Percentiles rank a stretch among this genome's conserved stretches.
phyloP scores from a whole-genome alignment of 75 land plant species.

The Sequoia sempervirens region DNA sequence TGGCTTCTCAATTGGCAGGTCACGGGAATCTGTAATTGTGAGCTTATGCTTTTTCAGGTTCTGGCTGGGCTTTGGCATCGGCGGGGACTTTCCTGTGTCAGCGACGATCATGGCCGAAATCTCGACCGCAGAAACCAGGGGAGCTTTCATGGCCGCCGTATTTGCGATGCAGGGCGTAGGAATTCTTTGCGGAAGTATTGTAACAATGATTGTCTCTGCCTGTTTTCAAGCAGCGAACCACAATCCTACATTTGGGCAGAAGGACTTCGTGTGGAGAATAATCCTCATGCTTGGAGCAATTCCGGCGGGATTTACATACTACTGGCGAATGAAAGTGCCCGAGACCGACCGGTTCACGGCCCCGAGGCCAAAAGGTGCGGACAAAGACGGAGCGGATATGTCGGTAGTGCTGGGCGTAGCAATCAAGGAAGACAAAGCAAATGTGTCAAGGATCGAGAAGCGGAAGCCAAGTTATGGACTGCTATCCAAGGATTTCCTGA shows the following conservation, averaged over 20 bases:
- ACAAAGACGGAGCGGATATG: not conserved
- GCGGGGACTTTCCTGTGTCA: constrained; percentile 65
- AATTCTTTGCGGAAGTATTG: constrained; percentile 14
- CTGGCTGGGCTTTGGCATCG: constrained; percentile 60
- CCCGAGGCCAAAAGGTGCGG: not conserved
- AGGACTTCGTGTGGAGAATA: not conserved
- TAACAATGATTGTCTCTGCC: not conserved
- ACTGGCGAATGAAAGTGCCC: not conserved
- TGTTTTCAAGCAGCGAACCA: not conserved
- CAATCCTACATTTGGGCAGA: not conserved
- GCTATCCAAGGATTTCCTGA: constrained; percentile 32
- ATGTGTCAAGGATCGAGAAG: not conserved
- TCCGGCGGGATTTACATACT: not conserved
- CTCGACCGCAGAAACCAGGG: constrained; percentile 22
- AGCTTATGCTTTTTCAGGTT: constrained; percentile 26
- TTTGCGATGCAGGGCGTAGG: constrained; percentile 29
- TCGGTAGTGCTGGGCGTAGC: constrained; percentile 31
- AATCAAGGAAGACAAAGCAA: constrained; percentile 6
- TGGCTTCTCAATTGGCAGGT: constrained; percentile 26
- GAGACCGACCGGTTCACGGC: not conserved
- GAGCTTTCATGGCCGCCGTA: constrained; percentile 27
- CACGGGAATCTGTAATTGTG: not conserved
- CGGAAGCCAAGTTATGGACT: constrained; percentile 10
- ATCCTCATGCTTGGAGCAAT: not conserved
- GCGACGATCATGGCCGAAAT: constrained; percentile 65